Conservation (phyloP, 129 eudicot species). For the Tanacetum coccineum region DNA sequence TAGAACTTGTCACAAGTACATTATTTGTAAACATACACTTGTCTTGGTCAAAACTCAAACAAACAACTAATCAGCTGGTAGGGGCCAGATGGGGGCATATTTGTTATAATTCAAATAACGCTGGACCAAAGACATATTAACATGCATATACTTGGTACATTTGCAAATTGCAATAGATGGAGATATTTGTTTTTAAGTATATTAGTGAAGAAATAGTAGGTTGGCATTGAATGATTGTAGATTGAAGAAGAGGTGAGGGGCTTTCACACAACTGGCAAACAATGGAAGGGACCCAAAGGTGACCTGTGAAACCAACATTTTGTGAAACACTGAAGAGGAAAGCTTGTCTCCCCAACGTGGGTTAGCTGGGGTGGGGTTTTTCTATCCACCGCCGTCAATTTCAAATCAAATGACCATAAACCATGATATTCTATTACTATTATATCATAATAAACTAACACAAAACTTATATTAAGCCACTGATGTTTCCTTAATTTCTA, state of each 20-base stretch:
- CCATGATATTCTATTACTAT: not conserved
- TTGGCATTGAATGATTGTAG: conserved; percentile 33
- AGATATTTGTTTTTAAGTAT: not conserved
- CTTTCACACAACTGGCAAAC: conserved; percentile 27
- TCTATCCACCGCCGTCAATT: conserved; percentile 29
- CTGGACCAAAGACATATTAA: too few relatives aligned
- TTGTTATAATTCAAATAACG: too few relatives aligned
- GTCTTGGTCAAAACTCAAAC: too few relatives aligned
- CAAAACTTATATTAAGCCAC: not conserved
- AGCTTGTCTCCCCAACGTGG: conserved; percentile 40
- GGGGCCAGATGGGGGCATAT: too few relatives aligned
- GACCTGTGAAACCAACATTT: conserved; percentile 40
- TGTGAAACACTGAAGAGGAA: conserved; percentile 29
- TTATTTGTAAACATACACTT: too few relatives aligned
- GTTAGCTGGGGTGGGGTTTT: conserved; percentile 40
- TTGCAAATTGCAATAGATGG: not conserved
- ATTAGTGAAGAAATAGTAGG: not conserved
- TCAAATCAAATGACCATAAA: not conserved
- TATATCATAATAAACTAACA: not conserved
- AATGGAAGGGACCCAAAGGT: conserved; percentile 33
- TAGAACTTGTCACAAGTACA: not conserved
- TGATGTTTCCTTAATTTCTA: not conserved
- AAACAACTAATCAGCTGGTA: too few relatives aligned
- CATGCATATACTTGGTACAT: not conserved
- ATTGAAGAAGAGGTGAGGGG: conserved; percentile 8